Base-by-base conservation (phyloP, 1,139 yeast species). In the Wickerhamiella infanticola region DNA sequence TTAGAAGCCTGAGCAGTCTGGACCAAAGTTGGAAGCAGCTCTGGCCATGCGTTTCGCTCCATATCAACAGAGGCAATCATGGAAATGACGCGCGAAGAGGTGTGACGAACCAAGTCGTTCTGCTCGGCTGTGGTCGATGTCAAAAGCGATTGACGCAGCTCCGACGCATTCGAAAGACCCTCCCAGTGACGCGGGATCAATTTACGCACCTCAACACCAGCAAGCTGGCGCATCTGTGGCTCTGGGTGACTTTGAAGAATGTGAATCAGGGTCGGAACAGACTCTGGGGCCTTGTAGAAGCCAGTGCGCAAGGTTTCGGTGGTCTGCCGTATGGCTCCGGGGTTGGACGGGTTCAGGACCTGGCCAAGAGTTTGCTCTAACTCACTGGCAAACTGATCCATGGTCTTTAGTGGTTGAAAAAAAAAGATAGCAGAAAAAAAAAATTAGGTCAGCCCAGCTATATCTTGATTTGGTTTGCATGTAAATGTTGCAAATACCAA, bases 201-300 rank as follows among this genome's bases (percentile, higher is more conserved):
- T 65, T 93, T 90, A 67, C 95, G 78, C 40, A 88, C 88, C 66
- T 90, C 98, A 50, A 90, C 95, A 51, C 96, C 94, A 18, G 97
- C 94, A 53, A 90, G 72, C 65, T 86, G 95, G 39, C 73, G 67
- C 55, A 82, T 63, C 56, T 78, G 77, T 50, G 72, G 76, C 54
- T 75, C 77, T 39, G 69, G 67, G 53, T 78, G 75, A 54, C 72
- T 71, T 64, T 82, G 90, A 60, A 85, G 72, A 53, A 90, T 75
- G 59, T 83, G 94, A 55, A 90, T 69, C 61, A 88, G 71, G 7
- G 94, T 79, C 29, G 95, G 93, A 49, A 90, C 73, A 23, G 93
- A 76, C 56, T 73, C 68, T 13, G 83, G 75, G 56, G 79, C 76
- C 48, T 75, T 69, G 67, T 82, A 90, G 60, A 80, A 82, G 45